These are phyloP conservation scores for Yamagishiella unicocca DNA, from an alignment of 139 green algal genomes.

Conservation along the genomic window DNA sequence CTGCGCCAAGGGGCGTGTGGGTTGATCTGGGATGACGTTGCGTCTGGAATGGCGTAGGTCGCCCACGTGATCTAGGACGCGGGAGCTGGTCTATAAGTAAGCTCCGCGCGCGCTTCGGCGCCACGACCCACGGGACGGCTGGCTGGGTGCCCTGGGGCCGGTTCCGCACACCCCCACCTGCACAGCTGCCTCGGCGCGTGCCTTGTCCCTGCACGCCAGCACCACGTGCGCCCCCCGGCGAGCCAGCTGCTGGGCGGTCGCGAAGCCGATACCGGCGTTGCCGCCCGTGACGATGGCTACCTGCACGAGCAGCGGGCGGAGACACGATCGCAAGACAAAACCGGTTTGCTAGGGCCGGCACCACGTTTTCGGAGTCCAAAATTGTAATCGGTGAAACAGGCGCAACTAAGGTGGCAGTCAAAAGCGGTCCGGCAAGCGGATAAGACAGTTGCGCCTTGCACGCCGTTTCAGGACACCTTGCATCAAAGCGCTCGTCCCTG, in stretches of 20 bases:
- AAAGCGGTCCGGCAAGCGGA: background rate
- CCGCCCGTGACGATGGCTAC: constrained; percentile 70
- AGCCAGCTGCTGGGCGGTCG: constrained; percentile 61
- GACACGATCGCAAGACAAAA: too few relatives aligned
- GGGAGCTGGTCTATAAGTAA: too few relatives aligned
- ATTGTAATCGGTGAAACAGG: background rate
- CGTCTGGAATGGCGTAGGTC: too few relatives aligned
- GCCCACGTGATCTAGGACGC: too few relatives aligned
- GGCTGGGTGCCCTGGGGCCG: too few relatives aligned
- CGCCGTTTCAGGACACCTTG: background rate
- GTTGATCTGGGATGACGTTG: too few relatives aligned
- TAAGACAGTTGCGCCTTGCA: too few relatives aligned
- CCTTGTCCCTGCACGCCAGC: constrained; percentile 58
- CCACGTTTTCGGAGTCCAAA: background rate
- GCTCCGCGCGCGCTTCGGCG: too few relatives aligned
- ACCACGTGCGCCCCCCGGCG: constrained; percentile 63
- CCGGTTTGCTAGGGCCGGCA: too few relatives aligned
- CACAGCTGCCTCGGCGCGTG: constrained; percentile 35
- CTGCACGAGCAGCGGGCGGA: too few relatives aligned
- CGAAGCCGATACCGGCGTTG: constrained; percentile 70
- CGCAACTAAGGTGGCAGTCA: constrained; percentile 39
- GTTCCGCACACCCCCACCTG: constrained; percentile 40
- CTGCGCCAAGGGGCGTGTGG: too few relatives aligned
- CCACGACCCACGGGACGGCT: too few relatives aligned
- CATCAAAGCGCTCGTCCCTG: background rate